phyloP scores from a whole-genome alignment of 169 alveolate genomes.

The Cryptosporidium parvum region DNA sequence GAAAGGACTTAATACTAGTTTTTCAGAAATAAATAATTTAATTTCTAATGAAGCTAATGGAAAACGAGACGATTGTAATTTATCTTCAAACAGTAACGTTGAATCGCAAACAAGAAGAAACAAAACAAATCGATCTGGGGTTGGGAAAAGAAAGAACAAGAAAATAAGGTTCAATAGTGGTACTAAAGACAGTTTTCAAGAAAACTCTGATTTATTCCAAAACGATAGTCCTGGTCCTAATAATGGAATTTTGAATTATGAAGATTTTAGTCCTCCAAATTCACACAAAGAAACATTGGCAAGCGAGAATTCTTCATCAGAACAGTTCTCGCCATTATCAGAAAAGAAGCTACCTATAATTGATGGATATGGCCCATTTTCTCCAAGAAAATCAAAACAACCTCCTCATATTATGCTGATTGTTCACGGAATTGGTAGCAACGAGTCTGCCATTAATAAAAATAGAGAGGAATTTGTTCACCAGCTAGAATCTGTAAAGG shows the following conservation, averaged over 20 bases:
- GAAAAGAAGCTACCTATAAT: constrained; percentile 57
- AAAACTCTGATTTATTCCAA: constrained; percentile 10
- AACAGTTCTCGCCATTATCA: constrained; percentile 11
- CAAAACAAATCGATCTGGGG: not conserved
- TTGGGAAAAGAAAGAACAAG: not conserved
- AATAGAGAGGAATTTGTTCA: constrained; percentile 65
- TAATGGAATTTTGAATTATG: not conserved
- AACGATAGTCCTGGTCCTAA: not conserved
- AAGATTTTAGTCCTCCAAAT: constrained; percentile 3
- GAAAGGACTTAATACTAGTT: not conserved
- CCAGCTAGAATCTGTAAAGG: constrained; percentile 57
- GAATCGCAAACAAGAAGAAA: not conserved
- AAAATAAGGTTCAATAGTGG: not conserved
- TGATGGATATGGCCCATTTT: constrained; percentile 75
- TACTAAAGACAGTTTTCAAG: not conserved
- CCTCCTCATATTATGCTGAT: constrained; percentile 72
- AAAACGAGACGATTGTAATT: not conserved
- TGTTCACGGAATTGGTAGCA: constrained; percentile 73
- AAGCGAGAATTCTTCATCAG: constrained; percentile 2
- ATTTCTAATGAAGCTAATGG: not conserved
- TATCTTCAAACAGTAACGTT: not conserved
- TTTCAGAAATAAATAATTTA: not conserved
- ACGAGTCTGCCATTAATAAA: constrained; percentile 55
- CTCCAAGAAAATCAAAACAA: constrained; percentile 68
- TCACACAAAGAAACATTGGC: not conserved